phyloP scores from a whole-genome alignment of 352 stramenopile species.

The Phytopythium mirpurense region DNA sequence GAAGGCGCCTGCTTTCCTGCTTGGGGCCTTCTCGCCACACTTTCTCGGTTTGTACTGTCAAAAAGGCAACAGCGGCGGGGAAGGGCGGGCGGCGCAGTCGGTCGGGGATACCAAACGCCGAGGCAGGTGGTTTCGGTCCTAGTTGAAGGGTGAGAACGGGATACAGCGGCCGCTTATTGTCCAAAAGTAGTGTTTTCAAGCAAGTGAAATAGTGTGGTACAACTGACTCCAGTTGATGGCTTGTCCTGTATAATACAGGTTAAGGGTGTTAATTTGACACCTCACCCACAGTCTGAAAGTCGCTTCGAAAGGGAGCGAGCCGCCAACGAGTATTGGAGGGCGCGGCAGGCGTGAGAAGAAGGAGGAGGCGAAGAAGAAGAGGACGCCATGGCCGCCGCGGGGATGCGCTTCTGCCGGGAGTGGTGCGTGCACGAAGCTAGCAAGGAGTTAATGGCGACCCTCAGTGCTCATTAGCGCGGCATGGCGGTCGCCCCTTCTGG shows the following conservation, averaged over 20 bases:
- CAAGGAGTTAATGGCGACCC: background rate
- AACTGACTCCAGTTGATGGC: background rate
- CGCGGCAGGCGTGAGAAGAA: background rate
- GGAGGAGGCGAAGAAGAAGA: background rate
- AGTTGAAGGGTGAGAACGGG: background rate
- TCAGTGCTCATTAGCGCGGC: background rate
- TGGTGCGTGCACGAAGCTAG: slow-evolving; percentile 40
- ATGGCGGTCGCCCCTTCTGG: too few species aligned
- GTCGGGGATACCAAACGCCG: too few species aligned
- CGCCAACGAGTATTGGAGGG: too few species aligned
- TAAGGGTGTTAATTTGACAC: background rate
- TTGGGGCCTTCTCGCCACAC: background rate
- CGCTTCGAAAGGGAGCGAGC: too few species aligned
- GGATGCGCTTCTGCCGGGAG: slow-evolving; percentile 87
- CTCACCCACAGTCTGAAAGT: too few species aligned
- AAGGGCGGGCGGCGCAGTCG: too few species aligned
- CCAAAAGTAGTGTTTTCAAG: background rate
- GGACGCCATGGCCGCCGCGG: slow-evolving; percentile 57
- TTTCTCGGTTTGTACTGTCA: slow-evolving; percentile 6
- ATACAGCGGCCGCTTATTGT: background rate
- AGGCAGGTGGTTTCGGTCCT: slow-evolving; percentile 4
- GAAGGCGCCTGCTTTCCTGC: background rate
- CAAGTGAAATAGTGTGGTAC: background rate
- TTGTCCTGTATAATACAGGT: background rate
- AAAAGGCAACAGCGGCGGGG: slow-evolving; percentile 2